Percentiles rank a stretch among this genome's conserved stretches.
Evolutionary conservation across 2,329 filamentous ascomycete species (phyloP).

Genomic region (Anthostomella pinea): DNA sequence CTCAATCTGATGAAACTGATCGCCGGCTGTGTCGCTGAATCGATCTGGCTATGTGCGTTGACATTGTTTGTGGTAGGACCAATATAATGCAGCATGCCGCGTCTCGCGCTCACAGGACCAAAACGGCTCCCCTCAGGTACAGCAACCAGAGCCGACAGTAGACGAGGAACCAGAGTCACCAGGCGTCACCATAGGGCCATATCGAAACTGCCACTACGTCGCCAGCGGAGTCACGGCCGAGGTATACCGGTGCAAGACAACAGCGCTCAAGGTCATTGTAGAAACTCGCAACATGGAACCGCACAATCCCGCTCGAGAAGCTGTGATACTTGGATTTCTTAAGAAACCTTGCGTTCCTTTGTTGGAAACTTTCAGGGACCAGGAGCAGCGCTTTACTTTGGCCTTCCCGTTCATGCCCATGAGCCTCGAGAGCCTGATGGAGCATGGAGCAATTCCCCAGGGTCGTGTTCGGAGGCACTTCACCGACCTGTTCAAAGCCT

Average conservation of each 20-base stretch:
- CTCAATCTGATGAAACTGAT: no score
- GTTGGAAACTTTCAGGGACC: slow-evolving; percentile 70
- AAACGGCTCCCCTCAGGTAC: slow-evolving; percentile 23
- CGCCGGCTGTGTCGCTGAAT: no score
- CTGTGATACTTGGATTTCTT: slow-evolving; percentile 64
- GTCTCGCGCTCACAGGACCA: slow-evolving; percentile 26
- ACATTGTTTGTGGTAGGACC: slow-evolving; percentile 50
- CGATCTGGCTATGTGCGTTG: no score
- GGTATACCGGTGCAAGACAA: slow-evolving; percentile 66
- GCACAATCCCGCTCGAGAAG: slow-evolving; percentile 79
- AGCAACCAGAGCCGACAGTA: slow-evolving; percentile 3
- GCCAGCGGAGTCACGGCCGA: slow-evolving; percentile 73
- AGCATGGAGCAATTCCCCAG: slow-evolving; percentile 37
- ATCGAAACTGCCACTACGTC: slow-evolving; percentile 52
- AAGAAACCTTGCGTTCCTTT: slow-evolving; percentile 61
- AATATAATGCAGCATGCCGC: slow-evolving; percentile 50
- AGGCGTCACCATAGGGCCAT: slow-evolving; percentile 51
- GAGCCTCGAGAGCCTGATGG: slow-evolving; percentile 68
- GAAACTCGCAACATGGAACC: slow-evolving; percentile 71
- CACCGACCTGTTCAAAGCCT: slow-evolving; percentile 65
- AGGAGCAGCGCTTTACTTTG: slow-evolving; percentile 69
- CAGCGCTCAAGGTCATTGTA: slow-evolving; percentile 82
- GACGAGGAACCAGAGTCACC: slow-evolving; percentile 17
- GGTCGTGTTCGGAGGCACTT: slow-evolving; percentile 46
- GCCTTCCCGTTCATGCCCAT: slow-evolving; percentile 81